phyloP scores from a whole-genome alignment of 345 rosid species.

The Streptanthus diversifolius region DNA sequence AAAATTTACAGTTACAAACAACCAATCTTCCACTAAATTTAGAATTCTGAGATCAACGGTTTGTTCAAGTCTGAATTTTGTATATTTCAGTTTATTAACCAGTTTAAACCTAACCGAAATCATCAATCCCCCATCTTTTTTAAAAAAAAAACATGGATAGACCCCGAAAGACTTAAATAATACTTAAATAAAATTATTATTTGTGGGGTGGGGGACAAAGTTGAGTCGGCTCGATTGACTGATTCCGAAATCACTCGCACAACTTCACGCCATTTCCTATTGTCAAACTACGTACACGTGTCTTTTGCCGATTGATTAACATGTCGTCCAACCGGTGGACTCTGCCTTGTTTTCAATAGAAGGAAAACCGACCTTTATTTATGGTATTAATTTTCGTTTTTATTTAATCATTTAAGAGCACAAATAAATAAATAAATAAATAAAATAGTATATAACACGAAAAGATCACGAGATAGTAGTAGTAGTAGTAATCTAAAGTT shows the following conservation, averaged over 20 bases:
- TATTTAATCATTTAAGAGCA: neutral
- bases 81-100: neutral
- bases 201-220: constrained; percentile 26
- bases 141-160: neutral
- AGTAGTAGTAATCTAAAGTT: neutral
- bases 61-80: neutral
- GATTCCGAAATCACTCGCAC: neutral
- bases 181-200: neutral
- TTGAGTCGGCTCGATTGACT: constrained; percentile 25
- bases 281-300: constrained; percentile 12
- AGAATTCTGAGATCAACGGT: neutral
- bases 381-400: neutral
- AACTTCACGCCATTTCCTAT: constrained; percentile 17
- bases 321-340: neutral
- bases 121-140: neutral
- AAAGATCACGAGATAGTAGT: neutral
- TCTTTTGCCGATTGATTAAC: neutral
- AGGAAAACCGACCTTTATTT: neutral
- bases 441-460: too few species aligned
- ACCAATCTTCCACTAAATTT: too few species aligned
- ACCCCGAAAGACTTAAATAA: neutral
- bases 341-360: neutral
- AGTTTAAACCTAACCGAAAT: neutral
- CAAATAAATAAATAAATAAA: neutral
- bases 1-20: too few species aligned